Base-by-base conservation (phyloP, 1,139 yeast species). In the Spathaspora sp. region DNA sequence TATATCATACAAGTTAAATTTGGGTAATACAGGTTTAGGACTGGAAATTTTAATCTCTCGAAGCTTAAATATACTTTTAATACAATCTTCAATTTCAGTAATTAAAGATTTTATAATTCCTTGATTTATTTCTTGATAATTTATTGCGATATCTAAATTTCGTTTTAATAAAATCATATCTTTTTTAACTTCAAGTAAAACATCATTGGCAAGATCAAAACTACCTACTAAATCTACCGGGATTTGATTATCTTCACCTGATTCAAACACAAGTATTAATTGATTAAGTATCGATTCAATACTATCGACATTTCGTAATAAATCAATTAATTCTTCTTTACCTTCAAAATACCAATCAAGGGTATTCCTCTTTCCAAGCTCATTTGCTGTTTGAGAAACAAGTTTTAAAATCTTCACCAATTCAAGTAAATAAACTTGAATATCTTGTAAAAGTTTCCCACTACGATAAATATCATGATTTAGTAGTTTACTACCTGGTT, bases 71-170 rank as follows among this genome's bases (percentile, higher is more conserved):
- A 74, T 67, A 36, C 58, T 59, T 45, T 70, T 67, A 36, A 72
- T 61, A 55, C 85, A 80, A 13, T 63, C 64, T 39, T 72, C 75
- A 16, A 83, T 68, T 51, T 84, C 88, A 16, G 59, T 58, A 31
- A 72, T 72, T 26, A 85, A 71, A 1, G 83, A 74, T 11, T 67
- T 68, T 51, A 86, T 71, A 23, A 84, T 80, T 34, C 67, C 67
- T 41, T 72, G 72, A 44, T 71, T 73, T 34, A 86, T 68, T 55
- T 86, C 95, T 44, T 73, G 67, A 63, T 76, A 84, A 50, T 81
- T 84, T 10, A 75, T 67, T 1, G 86, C 73, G 7, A 84, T 65
- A 48, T 80, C 86, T 9, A 83, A 66, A 43, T 70, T 70, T 38
- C 65, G 63, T 55, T 80, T 77, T 31, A 73, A 59, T 1, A 65